Percentiles rank a stretch among this genome's conserved stretches.
Evolutionary conservation across 2,329 filamentous ascomycete species (phyloP).

Genomic region (Diaporthe citri): DNA sequence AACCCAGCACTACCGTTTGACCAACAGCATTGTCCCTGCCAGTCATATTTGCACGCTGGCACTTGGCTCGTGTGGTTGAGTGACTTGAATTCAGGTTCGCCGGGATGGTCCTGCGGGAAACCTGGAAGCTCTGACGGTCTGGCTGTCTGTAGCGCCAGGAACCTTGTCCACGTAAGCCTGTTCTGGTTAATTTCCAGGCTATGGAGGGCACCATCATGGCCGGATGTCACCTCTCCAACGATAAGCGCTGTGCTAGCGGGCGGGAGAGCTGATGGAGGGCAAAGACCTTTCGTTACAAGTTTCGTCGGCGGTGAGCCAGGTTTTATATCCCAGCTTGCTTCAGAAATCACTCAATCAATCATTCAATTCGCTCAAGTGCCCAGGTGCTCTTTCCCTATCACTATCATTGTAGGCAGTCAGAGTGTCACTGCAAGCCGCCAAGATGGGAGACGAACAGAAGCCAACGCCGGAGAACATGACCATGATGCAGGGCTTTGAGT

Average conservation of each 20-base stretch:
- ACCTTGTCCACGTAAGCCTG: slow-evolving; percentile 28
- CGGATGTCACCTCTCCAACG: slow-evolving; percentile 19
- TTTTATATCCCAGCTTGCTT: not conserved
- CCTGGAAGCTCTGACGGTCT: slow-evolving; percentile 9
- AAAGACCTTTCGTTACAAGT: not conserved
- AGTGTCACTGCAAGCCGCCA: slow-evolving; percentile 40
- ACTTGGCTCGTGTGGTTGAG: not conserved
- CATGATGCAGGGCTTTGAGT: slow-evolving; percentile 80
- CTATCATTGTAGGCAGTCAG: slow-evolving; percentile 11
- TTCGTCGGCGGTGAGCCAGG: not conserved
- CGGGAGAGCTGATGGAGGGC: not conserved
- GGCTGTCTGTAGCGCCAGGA: slow-evolving; percentile 14
- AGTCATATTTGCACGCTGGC: slow-evolving; percentile 13
- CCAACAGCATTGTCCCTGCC: slow-evolving; percentile 10
- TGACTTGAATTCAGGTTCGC: slow-evolving; percentile 1
- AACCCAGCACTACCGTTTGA: slow-evolving; percentile 26
- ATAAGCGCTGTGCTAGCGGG: slow-evolving; percentile 22
- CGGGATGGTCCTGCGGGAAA: slow-evolving; percentile 18
- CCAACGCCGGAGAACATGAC: slow-evolving; percentile 61
- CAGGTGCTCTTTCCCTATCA: not conserved
- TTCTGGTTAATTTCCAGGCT: slow-evolving; percentile 2
- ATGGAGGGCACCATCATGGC: slow-evolving; percentile 18
- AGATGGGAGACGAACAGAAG: slow-evolving; percentile 43
- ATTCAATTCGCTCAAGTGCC: not conserved
- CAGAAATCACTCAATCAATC: not conserved